phyloP scores from a whole-genome alignment of 768 basidiomycete genomes.

The Boletus speciosus region DNA sequence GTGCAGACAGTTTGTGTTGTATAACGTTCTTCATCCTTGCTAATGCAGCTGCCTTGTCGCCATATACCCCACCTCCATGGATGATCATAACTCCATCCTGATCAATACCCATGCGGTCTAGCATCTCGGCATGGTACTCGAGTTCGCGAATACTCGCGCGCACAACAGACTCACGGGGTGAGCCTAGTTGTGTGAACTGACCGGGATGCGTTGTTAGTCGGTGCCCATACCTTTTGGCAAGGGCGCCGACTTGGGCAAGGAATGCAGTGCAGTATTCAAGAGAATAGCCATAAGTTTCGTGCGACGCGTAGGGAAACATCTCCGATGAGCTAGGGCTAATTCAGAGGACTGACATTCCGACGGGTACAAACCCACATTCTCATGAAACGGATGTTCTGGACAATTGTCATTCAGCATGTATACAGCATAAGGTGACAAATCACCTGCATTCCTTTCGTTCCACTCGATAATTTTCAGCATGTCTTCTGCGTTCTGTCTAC shows the following conservation, averaged over 20 bases:
- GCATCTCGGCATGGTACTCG: conserved; percentile 82
- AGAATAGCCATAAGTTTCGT: conserved; percentile 74
- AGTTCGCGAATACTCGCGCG: conserved; percentile 76
- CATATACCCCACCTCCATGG: conserved; percentile 83
- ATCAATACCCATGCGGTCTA: conserved; percentile 79
- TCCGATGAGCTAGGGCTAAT: conserved; percentile 58
- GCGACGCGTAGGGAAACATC: conserved; percentile 92
- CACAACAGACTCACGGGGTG: conserved; percentile 72
- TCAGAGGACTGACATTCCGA: neutral
- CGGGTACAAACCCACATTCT: conserved; percentile 42
- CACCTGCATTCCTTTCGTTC: conserved; percentile 78
- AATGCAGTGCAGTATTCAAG: conserved; percentile 66
- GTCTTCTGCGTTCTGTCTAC: conserved; percentile 70
- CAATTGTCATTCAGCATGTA: neutral
- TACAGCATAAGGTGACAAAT: neutral
- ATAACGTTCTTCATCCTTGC: conserved; percentile 72
- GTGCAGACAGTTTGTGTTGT: conserved; percentile 49
- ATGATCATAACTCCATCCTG: conserved; percentile 87
- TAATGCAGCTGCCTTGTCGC: conserved; percentile 70
- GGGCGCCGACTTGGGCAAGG: conserved; percentile 54
- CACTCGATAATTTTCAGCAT: conserved; percentile 75
- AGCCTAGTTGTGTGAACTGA: conserved; percentile 81
- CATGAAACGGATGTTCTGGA: conserved; percentile 76
- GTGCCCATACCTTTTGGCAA: conserved; percentile 70
- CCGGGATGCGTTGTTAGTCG: conserved; percentile 87